Percentiles rank a stretch among this genome's conserved stretches.
Conservation (phyloP, 345 rosid species). For the Brassica incana region DNA sequence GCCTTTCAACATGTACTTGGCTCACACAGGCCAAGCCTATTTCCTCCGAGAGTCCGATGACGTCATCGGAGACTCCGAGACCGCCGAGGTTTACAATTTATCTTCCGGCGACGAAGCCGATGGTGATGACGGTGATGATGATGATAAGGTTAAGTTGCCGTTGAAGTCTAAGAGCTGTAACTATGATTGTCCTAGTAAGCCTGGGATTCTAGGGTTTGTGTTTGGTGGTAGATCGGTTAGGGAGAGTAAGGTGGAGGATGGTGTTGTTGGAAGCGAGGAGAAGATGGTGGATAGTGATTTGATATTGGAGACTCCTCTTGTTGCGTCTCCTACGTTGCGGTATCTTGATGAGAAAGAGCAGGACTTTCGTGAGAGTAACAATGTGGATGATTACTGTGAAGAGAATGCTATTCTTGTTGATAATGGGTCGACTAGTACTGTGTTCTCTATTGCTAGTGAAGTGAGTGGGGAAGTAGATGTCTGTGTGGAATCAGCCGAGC, state of each 20-base stretch:
- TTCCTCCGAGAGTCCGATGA: slow-evolving; percentile 65
- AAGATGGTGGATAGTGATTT: slow-evolving; percentile 17
- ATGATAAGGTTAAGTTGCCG: slow-evolving; percentile 38
- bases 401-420: slow-evolving; percentile 43
- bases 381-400: slow-evolving; percentile 35
- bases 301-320: slow-evolving; percentile 39
- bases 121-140: neutral
- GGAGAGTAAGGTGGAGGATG: slow-evolving; percentile 1
- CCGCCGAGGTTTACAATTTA: slow-evolving; percentile 44
- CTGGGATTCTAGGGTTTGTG: slow-evolving; percentile 65
- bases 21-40: slow-evolving; percentile 88
- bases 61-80: slow-evolving; percentile 47
- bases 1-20: slow-evolving; percentile 74
- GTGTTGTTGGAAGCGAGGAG: neutral
- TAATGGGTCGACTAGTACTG: slow-evolving; percentile 38
- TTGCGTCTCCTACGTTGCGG: slow-evolving; percentile 36
- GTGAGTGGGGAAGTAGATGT: slow-evolving; percentile 34
- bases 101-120: slow-evolving; percentile 60
- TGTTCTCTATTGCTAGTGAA: slow-evolving; percentile 41
- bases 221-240: slow-evolving; percentile 60
- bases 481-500: slow-evolving; percentile 31
- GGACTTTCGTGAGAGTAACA: slow-evolving; percentile 39
- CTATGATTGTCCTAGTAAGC: slow-evolving; percentile 45
- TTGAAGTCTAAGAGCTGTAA: slow-evolving; percentile 54
- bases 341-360: slow-evolving; percentile 44